Base-by-base conservation (phyloP, 2,329 filamentous ascomycete genomes). In the Calycina herbarum region DNA sequence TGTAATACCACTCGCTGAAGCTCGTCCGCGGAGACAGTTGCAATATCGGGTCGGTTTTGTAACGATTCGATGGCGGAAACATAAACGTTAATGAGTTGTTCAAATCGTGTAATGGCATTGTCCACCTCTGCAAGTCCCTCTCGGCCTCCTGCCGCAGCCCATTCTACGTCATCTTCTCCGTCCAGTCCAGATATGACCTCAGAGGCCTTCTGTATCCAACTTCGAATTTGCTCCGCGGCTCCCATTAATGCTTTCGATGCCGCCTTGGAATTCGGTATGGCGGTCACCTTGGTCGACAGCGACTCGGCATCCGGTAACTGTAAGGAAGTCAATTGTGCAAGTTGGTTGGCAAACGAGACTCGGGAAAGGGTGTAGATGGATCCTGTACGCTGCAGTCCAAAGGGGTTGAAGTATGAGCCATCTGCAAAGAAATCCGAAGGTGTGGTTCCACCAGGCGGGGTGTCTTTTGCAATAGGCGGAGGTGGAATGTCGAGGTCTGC, bases 101-200 rank as follows among this genome's bases (percentile, higher is more conserved):
- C 93, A 73, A 98, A 99, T 60, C 91, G 89, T 45, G 84, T 82
- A 67, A 98, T 94, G 27, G 94, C 87, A 70, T 81, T 85, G 73
- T 90, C 88, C 29, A 90, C 88, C 71, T 90, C 88, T 61, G 88
- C 89, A 42, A 94, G 82, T 1, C 92, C 92, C 77, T 94, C 91
- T 67, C 90, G 84, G 1, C 95, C 95, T 62, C 93, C 95, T 6
- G 87, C 87, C 1, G 94, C 94, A 1, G 95, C 94, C 95, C 95
- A 99, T 77, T 98, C 94, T 17, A 98, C 93, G 75, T 99, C 95
- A 77, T 98, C 95, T 69, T 98, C 94, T 62, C 94, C 93, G 76
- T 98, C 93, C 54, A 99, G 82, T 5, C 94, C 94, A 63, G 86
- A 86, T 62, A 99, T 88, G 38, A 98, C 94, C 73, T 96, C 93